Evolutionary conservation across 768 basidiomycete genomes (phyloP), one percentile per base, ranked within the genome.

Genomic region (Pulveroboletus frians): DNA sequence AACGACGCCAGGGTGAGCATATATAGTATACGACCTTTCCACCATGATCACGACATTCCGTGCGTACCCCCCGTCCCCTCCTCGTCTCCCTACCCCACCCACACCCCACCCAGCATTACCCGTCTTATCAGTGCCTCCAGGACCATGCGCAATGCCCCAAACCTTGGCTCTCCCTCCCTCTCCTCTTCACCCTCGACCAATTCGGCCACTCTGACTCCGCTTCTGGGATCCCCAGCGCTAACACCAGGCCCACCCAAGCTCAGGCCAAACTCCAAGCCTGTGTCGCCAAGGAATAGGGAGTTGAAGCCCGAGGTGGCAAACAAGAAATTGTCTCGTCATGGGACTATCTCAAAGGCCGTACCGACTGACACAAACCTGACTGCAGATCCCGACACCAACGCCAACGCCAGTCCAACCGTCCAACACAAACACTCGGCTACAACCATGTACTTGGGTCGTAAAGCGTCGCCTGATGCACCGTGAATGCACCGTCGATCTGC

Each of bases 41-140:
- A 82, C 79, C 55, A 72, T 90, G 89, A 92, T 66, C 71, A 86
- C 39, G 88, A 92, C 58, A 92, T 92, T 54, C 73, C 91, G 89
- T 90, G 53, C 60, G 85, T 76, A 10, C 41, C 7, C 41, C 41
- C 36, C 31, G 23, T 32, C 4, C 14, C 26, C 23, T 20, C 23
- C 23, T 38, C 13, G 32, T 35, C n/a, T 23, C 21, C 7, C 5
- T 32, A 7, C 20, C 29, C 21, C 15, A 15, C 27, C 9, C 17
- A 23, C n/a, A n/a, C 23, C 23, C 23, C 23, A 23, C 23, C 23
- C 23, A 23, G 23, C 2, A 83, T 91, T 17, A 88, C 84, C 2
- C 79, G 88, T 10, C 76, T 91, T 41, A 80, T 92, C 57, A 91
- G 91, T 59, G 81, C 79, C 3, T 87, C 88, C 20, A 88, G 85